Base-by-base conservation (phyloP, 805 yeast species). In the Ogataea haglerorum region DNA sequence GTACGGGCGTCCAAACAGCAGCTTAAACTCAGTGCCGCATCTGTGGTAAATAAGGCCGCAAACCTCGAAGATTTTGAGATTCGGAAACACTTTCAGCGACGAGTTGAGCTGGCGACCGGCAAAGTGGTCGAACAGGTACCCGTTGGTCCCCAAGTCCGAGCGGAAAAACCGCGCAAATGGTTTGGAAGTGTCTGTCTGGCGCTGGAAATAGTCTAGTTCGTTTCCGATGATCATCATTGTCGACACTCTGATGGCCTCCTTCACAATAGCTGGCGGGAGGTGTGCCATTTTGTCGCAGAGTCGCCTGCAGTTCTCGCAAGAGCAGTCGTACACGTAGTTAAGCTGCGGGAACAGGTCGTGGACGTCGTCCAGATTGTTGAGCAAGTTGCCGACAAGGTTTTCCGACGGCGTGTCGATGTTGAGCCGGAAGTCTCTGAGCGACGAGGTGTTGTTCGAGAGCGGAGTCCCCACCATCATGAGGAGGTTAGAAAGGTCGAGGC, bases 401-500 rank as follows among this genome's bases (percentile, higher is more conserved):
- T 61, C 65, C 2, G 64, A 57, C 1, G 66, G 65, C 8, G 43
- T 30, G 30, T 44, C 44, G 10, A 60, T 47, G 40, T 59, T 57
- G 15, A 61, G 40, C 9, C 58, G 37, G 12, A 61, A 46, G 34
- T 58, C 61, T 23, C 48, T 36, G 10, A 61, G 35, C 5, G 60
- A 42, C 3, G 24, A 8, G 16, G 45, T 38, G 39, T 61, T 60
- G 32, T 54, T 56, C 6, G 58, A 39, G 10, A 61, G 42, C 4
- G 63, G 61, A 2, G 63, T 49, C 2, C 63, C 65, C 6, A 61
- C 34, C 18, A 61, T 58, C 65, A 61, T 61, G 23, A 61, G 46
- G 16, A 61, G 31, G 38, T 61, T 58, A 1, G 64, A 58, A n/a
- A 61, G 44, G 41, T 54, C 50, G 24, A 61, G 43, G 1, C 60